Evolutionary conservation across 2,329 filamentous ascomycete species (phyloP).

Genomic region (Eurotiales sp.): DNA sequence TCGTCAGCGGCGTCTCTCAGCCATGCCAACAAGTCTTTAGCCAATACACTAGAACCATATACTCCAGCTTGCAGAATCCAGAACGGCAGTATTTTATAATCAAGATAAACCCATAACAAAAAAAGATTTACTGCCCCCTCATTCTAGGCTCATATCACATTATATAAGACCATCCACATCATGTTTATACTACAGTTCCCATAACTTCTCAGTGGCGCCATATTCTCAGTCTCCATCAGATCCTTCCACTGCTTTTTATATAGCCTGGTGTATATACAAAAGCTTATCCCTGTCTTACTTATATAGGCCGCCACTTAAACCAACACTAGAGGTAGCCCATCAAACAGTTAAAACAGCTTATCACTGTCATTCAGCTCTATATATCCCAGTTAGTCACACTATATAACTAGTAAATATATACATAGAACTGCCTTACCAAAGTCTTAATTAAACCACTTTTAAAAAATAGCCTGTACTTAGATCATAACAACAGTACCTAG

Average conservation of each 20-base stretch:
- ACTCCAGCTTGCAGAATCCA: constrained; percentile 8
- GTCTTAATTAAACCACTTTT: constrained; percentile 8
- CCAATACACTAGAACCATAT: background rate
- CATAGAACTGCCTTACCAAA: constrained; percentile 4
- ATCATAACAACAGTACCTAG: constrained; percentile 3
- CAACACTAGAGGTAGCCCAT: constrained; percentile 7
- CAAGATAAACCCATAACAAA: background rate
- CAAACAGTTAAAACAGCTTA: constrained; percentile 1
- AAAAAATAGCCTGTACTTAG: constrained; percentile 11
- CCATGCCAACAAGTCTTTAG: constrained; percentile 5
- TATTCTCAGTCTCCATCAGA: background rate
- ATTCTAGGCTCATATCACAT: background rate
- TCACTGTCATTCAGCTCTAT: constrained; percentile 4
- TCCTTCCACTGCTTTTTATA: constrained; percentile 5
- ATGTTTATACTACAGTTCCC: background rate
- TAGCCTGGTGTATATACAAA: background rate
- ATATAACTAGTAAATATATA: constrained; percentile 2
- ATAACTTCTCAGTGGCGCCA: background rate
- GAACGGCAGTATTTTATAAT: constrained; percentile 7
- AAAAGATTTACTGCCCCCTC: constrained; percentile 1
- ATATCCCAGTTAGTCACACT: background rate
- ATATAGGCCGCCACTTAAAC: constrained; percentile 2
- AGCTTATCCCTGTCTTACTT: background rate
- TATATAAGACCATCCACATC: constrained; percentile 9
- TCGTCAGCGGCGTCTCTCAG: background rate